phyloP scores from a whole-genome alignment of 192 early-diverging fungal genomes.

The Backusella sp. region DNA sequence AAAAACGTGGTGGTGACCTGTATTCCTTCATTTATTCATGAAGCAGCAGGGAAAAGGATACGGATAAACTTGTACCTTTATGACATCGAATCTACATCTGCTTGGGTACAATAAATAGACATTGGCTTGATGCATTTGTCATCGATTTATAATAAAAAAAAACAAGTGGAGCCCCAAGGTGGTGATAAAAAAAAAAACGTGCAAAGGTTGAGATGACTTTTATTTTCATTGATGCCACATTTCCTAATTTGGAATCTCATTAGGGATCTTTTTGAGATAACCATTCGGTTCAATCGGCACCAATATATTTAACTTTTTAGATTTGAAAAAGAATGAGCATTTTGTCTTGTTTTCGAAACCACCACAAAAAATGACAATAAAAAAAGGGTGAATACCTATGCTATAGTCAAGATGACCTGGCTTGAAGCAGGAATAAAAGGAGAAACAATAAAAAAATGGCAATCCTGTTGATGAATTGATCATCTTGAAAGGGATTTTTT shows the following conservation, averaged over 20 bases:
- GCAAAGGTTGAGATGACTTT: conserved; percentile 47
- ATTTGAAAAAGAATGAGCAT: too few relatives aligned
- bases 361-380: too few relatives aligned
- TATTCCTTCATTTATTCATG: background rate
- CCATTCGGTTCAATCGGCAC: background rate
- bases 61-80: background rate
- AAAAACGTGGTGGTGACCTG: too few relatives aligned
- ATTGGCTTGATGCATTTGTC: background rate
- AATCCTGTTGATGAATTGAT: too few relatives aligned
- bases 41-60: background rate
- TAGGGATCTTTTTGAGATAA: background rate
- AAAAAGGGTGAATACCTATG: too few relatives aligned
- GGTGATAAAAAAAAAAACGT: background rate
- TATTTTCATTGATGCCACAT: background rate
- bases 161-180: background rate
- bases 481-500: too few relatives aligned
- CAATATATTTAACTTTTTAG: too few relatives aligned
- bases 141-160: background rate
- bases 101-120: background rate
- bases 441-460: too few relatives aligned
- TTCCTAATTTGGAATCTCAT: background rate
- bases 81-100: background rate
- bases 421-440: too few relatives aligned
- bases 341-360: too few relatives aligned
- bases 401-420: too few relatives aligned